Evolutionary conservation across 1,284 basidiomycete genomes (phyloP), one percentile per base, ranked within the genome.

Genomic region (Lignosus rhinocerotis): DNA sequence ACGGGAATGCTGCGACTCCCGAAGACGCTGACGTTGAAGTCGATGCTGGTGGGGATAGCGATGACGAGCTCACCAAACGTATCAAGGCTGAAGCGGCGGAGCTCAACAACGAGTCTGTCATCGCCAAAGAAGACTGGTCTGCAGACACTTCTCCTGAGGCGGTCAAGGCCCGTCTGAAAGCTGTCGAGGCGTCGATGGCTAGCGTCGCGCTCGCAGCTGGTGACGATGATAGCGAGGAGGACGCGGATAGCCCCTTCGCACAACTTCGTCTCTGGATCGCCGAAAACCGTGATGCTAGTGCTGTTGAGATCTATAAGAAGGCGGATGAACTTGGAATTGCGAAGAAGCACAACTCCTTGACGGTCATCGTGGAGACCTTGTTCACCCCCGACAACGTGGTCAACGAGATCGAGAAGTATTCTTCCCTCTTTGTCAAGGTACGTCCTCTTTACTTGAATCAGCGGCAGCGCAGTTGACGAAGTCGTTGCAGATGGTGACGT

Each of bases 301-400:
- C 66, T 5, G 67, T 67, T 7, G 66, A 66, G 58, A 54, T 69
- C 8, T 69, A 66, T 60, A 69, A 93, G 75, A 94, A 95, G 78
- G 92, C 92, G 4, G 92, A 96, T 72, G 95, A 97, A 61, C 73
- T 96, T 39, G 93, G 92, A 34, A 92, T 99, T 65, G 93, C 93
- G 70, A 96, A 94, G 81, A 99, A 98, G 78, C 94, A 98, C 82
- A 96, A 93, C 82, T 83, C 90, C 1, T 80, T 97, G 33, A 84
- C 93, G 61, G 88, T 96, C 55, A 79, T 99, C 51, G 89, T 89
- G 32, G 90, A 96, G 71, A 84, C 86, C n/a, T 79, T 98, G 48
- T 98, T 98, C 77, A 90, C 90, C 25, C 25, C 25, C 31, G 83
- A 85, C 53, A 79, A 93, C 47, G 85, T 94, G 16, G 76, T 89